phyloP scores from a whole-genome alignment of 192 early-diverging fungal genomes.

The Physocladia obscura region DNA sequence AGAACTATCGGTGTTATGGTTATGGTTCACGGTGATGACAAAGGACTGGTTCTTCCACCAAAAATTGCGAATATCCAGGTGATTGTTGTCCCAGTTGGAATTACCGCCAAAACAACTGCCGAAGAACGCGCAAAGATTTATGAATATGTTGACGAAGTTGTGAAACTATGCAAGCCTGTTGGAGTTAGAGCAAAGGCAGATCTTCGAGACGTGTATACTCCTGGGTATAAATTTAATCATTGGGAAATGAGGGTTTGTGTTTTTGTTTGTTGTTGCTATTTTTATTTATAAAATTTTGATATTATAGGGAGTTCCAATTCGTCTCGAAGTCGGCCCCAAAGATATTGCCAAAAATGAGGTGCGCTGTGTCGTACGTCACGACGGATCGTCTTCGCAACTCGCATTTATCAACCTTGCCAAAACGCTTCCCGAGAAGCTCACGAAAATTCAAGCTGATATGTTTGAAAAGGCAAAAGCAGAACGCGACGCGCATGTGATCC shows the following conservation, averaged over 20 bases:
- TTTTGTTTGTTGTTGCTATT: neutral
- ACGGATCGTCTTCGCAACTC: slow-evolving; percentile 59
- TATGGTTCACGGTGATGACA: slow-evolving; percentile 98
- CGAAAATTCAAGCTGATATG: slow-evolving; percentile 87
- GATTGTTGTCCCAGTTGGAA: slow-evolving; percentile 89
- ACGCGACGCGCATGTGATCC: slow-evolving; percentile 72
- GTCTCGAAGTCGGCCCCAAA: slow-evolving; percentile 95
- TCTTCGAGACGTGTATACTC: slow-evolving; percentile 78
- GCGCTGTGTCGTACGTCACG: slow-evolving; percentile 82
- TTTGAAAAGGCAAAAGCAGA: slow-evolving; percentile 77
- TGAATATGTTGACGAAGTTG: slow-evolving; percentile 69
- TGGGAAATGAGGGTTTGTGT: slow-evolving; percentile 82
- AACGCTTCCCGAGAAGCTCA: slow-evolving; percentile 62
- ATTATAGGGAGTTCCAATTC: slow-evolving; percentile 86
- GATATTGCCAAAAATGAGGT: slow-evolving; percentile 82
- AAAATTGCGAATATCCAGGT: slow-evolving; percentile 86
- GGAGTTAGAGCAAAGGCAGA: slow-evolving; percentile 83
- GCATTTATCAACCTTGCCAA: slow-evolving; percentile 60
- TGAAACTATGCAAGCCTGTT: slow-evolving; percentile 59
- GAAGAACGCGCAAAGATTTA: slow-evolving; percentile 69
- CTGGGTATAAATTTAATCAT: slow-evolving; percentile 98
- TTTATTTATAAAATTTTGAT: neutral
- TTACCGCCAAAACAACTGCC: slow-evolving; percentile 81
- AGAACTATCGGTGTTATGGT: slow-evolving; percentile 98
- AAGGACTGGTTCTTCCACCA: slow-evolving; percentile 96